These are phyloP conservation scores for Plasmodium falciparum DNA, from an alignment of 169 alveolate species.

Conservation along the genomic window DNA sequence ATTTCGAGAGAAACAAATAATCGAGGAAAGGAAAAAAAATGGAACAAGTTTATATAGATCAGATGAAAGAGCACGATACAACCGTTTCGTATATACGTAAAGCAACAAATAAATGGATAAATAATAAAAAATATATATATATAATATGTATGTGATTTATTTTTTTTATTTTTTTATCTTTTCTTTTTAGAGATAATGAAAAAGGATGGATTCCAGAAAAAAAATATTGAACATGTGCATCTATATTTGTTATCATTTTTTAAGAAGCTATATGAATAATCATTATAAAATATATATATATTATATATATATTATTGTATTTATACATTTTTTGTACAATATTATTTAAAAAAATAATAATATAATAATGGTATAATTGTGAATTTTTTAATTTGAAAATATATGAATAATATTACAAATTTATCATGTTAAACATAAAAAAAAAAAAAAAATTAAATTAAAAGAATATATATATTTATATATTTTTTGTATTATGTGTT, in stretches of 20 bases:
- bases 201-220: conserved; percentile 66
- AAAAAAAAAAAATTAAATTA: conserved; percentile 28
- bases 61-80: conserved; percentile 73
- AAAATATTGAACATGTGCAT: conserved; percentile 7
- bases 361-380: not conserved
- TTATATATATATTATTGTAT: not conserved
- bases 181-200: conserved; percentile 45
- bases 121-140: not conserved
- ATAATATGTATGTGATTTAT: not conserved
- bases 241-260: not conserved
- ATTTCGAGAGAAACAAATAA: conserved; percentile 58
- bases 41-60: conserved; percentile 69
- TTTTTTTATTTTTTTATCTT: conserved; percentile 7
- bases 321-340: not conserved
- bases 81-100: conserved; percentile 60
- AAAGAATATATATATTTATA: not conserved
- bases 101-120: not conserved
- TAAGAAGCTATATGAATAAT: not conserved
- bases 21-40: conserved; percentile 58
- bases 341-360: no score
- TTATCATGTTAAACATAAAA: no score
- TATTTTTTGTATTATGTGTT: not conserved
- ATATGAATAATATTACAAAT: no score
- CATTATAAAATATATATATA: conserved; percentile 6
- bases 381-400: not conserved